A percentile compares a stretch with the other conserved stretches of the same genome.
These are phyloP conservation scores for Botrytis cinerea DNA, from an alignment of 2,329 filamentous ascomycete genomes.

Conservation along the genomic window DNA sequence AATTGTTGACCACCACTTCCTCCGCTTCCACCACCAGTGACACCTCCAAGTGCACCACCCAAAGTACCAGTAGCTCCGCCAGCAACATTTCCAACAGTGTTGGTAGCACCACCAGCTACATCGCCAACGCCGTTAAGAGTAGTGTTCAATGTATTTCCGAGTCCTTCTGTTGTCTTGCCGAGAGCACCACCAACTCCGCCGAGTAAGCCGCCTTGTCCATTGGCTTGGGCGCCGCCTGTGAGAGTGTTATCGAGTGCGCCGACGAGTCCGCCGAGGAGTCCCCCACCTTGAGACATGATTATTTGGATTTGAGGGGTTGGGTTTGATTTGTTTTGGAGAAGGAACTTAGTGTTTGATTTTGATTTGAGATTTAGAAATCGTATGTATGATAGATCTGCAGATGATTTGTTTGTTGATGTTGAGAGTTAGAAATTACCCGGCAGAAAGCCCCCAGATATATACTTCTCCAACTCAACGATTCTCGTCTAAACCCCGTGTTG, in stretches of 20 bases:
- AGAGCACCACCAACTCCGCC: constrained; percentile 41
- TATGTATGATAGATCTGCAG: not conserved
- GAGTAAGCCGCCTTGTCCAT: constrained; percentile 45
- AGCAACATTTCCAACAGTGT: constrained; percentile 21
- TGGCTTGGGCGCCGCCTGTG: constrained; percentile 44
- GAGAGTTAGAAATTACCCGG: not conserved
- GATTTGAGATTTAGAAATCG: not conserved
- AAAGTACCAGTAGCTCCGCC: constrained; percentile 12
- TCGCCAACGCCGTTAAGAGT: constrained; percentile 42
- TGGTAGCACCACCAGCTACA: constrained; percentile 38
- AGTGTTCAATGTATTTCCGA: constrained; percentile 41
- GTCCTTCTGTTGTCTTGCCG: constrained; percentile 43
- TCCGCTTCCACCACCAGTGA: constrained; percentile 4
- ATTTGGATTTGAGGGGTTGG: not conserved
- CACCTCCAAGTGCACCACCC: constrained; percentile 26
- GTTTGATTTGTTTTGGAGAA: not conserved
- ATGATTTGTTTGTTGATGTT: not conserved
- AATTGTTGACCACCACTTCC: constrained; percentile 24
- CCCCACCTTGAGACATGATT: constrained; percentile 23
- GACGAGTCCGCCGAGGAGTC: constrained; percentile 31
- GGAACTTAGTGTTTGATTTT: not conserved
- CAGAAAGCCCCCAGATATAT: constrained; percentile 1
- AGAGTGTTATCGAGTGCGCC: constrained; percentile 45
- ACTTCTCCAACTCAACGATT: not conserved
- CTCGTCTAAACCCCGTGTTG: not conserved